Base-by-base conservation (phyloP, 441 rosid species). In the Adansonia gregorii region DNA sequence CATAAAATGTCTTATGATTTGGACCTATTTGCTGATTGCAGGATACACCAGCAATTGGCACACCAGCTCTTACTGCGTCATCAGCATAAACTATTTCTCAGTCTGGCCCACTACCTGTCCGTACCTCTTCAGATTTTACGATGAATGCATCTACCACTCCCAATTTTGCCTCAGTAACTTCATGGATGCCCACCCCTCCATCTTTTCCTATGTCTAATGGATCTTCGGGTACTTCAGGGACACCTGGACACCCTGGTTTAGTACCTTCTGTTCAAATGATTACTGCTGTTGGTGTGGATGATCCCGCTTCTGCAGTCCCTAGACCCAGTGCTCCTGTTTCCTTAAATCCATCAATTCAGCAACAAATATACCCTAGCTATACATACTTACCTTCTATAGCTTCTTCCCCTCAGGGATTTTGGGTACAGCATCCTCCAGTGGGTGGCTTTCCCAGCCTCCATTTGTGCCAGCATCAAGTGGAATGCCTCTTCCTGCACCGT, bases 341-440 rank as follows among this genome's bases (percentile, higher is more conserved):
- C 27, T 78, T 87, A 77, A 88, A 80, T 84, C 86, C 85, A 73
- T 82, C 78, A 51, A 71, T 83, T 82, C 96, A 86, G 85, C 92
- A 85, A 41, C 95, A 91, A 80, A 78, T 86, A 45, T 89, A 87
- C 81, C 89, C 92, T 76, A 79, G 89, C 60, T 89, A 87, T 84
- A 86, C 91, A 73, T 80, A 92, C 59, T 61, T 87, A 61, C 92
- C 96, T 82, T 41, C 89, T 76, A 82, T 91, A 83, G 87, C 83
- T 84, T 86, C 87, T 83, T 74, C 86, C 52, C 90, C 91, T 52
- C 97, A 86, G 75, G 94, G 92, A 73, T 86, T 78, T 75, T 91
- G 98, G 98, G 77, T 89, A 87, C 98, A 88, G 73, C 95, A 91
- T 78, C 96, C 92, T 35, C 92, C 84, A 75, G 82, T 89, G 84